Base-by-base conservation (phyloP, 2,329 filamentous ascomycete genomes). In the Venturia effusa region DNA sequence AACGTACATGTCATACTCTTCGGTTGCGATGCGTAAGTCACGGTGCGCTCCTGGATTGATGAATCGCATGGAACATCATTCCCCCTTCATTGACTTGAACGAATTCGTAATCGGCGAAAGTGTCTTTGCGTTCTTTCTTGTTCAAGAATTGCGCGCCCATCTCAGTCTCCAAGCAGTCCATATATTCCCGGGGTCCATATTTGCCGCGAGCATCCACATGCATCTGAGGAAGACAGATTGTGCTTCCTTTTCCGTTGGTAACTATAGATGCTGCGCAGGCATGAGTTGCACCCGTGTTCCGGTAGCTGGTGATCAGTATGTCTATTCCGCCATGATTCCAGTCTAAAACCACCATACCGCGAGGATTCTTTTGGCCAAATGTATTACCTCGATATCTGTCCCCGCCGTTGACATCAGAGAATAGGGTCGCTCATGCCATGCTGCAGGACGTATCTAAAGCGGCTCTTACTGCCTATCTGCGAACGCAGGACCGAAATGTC, bases 1-100 rank as follows among this genome's bases (percentile, higher is more conserved):
- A 32, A 68, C 64, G 57, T 63, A 68, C 67, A 68, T 69, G 22
- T 65, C 61, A 24, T 65, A 61, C 32, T 65, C 68, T 37, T 68
- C 67, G 40, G 68, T 64, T 24, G 67, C 65, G 22, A 68, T 64
- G 7, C 65, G 66, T 40, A 68, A 64, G 57, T 67, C 66, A 61
- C 68, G 66, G 37, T 68, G 66, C 15, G 63, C 62, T 15, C 67
- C 66, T 32, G 66, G 62, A 62, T 68, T 66, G 19, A 68, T 64
- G 59, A 68, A 68, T 41, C 68, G 67, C 24, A 68, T 39, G 40
- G 64, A 66, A 7, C 67, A 41, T 37, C 64, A 68, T 19, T 62
- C 65, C 61, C 68, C 66, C 66, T 17, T 65, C 32, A 5, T 67
- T 54, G 32, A 61, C 65, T 57, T 67, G 59, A 19, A 68, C 62